Evolutionary conservation across 1,139 yeast species (phyloP).

Genomic region (Hemisphaericaspora xylanilytica): DNA sequence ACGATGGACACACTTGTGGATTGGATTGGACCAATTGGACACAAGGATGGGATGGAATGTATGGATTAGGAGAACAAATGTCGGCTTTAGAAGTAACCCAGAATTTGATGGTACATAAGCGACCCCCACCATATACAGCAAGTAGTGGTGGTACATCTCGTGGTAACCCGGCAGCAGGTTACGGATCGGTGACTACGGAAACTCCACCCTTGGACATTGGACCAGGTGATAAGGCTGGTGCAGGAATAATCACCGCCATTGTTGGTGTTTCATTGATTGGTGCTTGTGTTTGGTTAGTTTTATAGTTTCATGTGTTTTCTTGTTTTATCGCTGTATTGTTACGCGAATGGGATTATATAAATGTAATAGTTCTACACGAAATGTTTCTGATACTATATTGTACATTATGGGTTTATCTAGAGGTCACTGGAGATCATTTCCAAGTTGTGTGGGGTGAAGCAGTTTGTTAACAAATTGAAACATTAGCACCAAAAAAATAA

Average conservation of each 20-base stretch:
- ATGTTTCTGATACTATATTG: neutral
- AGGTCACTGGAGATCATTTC: too few relatives aligned
- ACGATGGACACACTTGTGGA: slow-evolving; percentile 90
- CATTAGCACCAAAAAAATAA: too few relatives aligned
- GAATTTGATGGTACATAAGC: slow-evolving; percentile 52
- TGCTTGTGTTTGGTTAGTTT: slow-evolving; percentile 70
- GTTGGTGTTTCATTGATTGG: slow-evolving; percentile 65
- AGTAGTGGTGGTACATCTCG: slow-evolving; percentile 58
- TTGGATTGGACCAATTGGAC: slow-evolving; percentile 61
- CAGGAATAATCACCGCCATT: slow-evolving; percentile 79
- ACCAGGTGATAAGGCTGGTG: slow-evolving; percentile 79
- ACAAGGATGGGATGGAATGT: slow-evolving; percentile 63
- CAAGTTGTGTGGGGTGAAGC: too few relatives aligned
- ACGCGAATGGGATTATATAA: too few relatives aligned
- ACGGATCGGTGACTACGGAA: slow-evolving; percentile 37
- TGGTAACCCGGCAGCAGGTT: slow-evolving; percentile 63
- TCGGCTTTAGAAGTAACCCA: slow-evolving; percentile 77
- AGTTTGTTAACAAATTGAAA: too few relatives aligned
- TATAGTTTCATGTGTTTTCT: too few relatives aligned
- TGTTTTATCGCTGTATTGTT: too few relatives aligned
- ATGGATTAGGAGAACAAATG: slow-evolving; percentile 96
- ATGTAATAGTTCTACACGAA: neutral
- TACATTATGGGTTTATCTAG: too few relatives aligned
- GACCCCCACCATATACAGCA: slow-evolving; percentile 59
- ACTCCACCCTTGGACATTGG: slow-evolving; percentile 49